Evolutionary conservation across 129 eudicot genomes (phyloP).

Genomic region (Flaveria brownii): DNA sequence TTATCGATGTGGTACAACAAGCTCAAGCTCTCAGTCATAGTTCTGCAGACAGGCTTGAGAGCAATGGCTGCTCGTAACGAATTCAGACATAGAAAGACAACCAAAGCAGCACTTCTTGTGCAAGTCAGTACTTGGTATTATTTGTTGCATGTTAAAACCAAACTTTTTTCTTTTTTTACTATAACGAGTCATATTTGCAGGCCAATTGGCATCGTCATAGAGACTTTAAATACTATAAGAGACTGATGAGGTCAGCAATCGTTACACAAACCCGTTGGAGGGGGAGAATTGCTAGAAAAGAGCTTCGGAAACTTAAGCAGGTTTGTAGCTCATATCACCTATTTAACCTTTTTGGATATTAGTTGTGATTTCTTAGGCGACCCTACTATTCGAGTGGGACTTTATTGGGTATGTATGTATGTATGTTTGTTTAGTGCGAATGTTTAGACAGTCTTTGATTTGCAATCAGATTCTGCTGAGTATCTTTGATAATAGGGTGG

Average conservation of each 20-base stretch:
- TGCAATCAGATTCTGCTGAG: not conserved
- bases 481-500: conserved; percentile 7
- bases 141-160: conserved; percentile 15
- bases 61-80: conserved; percentile 72
- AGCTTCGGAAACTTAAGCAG: conserved; percentile 84
- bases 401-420: too few relatives aligned
- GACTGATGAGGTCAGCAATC: conserved; percentile 63
- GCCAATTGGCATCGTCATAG: conserved; percentile 84
- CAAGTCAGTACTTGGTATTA: conserved; percentile 52
- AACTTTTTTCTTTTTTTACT: conserved; percentile 2
- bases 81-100: conserved; percentile 61
- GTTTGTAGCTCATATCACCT: conserved; percentile 35
- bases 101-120: conserved; percentile 72
- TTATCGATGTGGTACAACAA: conserved; percentile 47
- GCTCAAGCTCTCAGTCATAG: conserved; percentile 45
- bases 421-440: too few relatives aligned
- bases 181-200: conserved; percentile 45
- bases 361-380: not conserved
- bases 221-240: conserved; percentile 66
- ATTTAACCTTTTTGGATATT: conserved; percentile 17
- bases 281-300: conserved; percentile 73
- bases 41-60: conserved; percentile 73
- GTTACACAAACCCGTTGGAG: conserved; percentile 95
- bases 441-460: not conserved
- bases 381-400: too few relatives aligned